Evolutionary conservation across 805 yeast genomes (phyloP).

Genomic region (Naumovozyma castellii): DNA sequence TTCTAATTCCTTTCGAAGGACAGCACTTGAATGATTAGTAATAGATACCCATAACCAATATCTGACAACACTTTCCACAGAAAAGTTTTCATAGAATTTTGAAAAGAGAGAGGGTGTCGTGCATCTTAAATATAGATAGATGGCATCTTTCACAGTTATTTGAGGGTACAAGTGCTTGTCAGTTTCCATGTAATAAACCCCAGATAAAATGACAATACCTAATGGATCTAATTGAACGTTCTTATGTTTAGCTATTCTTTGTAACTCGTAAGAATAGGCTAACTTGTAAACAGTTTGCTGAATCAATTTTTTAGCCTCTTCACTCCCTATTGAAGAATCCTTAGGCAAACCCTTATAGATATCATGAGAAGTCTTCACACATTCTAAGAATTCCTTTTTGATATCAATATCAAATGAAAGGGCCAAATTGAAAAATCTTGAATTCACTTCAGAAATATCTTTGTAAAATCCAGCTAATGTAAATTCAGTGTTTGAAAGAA

Average conservation of each 20-base stretch:
- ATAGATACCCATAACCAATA: conserved; percentile 34
- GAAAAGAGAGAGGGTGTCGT: conserved; percentile 33
- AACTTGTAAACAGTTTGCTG: conserved; percentile 31
- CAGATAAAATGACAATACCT: conserved; percentile 29
- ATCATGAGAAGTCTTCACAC: conserved; percentile 31
- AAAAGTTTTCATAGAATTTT: conserved; percentile 12
- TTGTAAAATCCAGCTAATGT: conserved; percentile 18
- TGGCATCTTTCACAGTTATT: conserved; percentile 22
- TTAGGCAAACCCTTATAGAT: conserved; percentile 33
- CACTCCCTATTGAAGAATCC: conserved; percentile 23
- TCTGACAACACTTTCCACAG: conserved; percentile 24
- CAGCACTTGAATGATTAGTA: conserved; percentile 13
- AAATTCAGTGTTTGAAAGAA: conserved; percentile 13
- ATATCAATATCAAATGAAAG: conserved; percentile 59
- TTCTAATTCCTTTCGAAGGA: conserved; percentile 10
- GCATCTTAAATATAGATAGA: conserved; percentile 35
- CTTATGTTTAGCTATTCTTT: conserved; percentile 23
- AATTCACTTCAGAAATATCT: conserved; percentile 27
- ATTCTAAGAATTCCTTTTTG: conserved; percentile 31
- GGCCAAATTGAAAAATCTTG: conserved; percentile 42
- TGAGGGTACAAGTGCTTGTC: conserved; percentile 12
- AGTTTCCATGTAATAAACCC: conserved; percentile 17
- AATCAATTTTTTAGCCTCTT: conserved; percentile 28
- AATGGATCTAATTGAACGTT: conserved; percentile 25
- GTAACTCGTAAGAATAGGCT: conserved; percentile 30